Evolutionary conservation across 495 filamentous ascomycete genomes (phyloP), one percentile per base, ranked within the genome.

Genomic region (Pyronema omphalodes): DNA sequence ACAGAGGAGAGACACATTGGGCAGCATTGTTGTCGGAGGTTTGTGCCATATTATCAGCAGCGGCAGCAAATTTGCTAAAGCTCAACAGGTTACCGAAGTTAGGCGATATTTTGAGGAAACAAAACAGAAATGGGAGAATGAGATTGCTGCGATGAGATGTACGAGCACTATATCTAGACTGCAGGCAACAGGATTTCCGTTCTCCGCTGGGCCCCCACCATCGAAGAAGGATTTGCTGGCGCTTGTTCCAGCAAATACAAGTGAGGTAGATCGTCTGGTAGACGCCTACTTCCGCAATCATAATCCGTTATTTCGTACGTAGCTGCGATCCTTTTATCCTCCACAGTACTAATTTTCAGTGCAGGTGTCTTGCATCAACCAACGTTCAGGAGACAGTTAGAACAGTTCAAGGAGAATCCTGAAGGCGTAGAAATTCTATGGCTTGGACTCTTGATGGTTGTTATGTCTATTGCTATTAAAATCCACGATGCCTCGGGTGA

Each of bases 1-100:
- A 94, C 64, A 75, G 89, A 48, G 88, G 88, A 41, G 83, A 87
- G 54, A 81, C 82, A 18, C 86, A 96, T 67, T 96, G 91, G 89
- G 84, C 83, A 52, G 78, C 83, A 17, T 79, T 98, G 50, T 69
- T 98, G 55, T 76, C 79, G 56, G 88, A 94, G 75, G 82, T 86
- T 60, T 55, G 71, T 67, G 52, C 43, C n/a, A 14, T n/a, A 40
- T 14, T 47, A 18, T 29, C 36, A 29, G 48, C 29, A 23, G 49
- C 23, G 44, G 9, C 43, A 50, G 47, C 40, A 47, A 41, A n/a
- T 51, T 56, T 63, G 56, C 65, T 56, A 54, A 52, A 44, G 40
- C 50, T 33, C 11, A 12, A 19, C 55, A 87, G 82, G 93, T 98
- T 54, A 71, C 84, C 23, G 91, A 98, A 72, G 89, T 98, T 36